These are phyloP conservation scores for Backusella mclennaniae DNA, from an alignment of 192 early-diverging fungal genomes.

Conservation along the genomic window DNA sequence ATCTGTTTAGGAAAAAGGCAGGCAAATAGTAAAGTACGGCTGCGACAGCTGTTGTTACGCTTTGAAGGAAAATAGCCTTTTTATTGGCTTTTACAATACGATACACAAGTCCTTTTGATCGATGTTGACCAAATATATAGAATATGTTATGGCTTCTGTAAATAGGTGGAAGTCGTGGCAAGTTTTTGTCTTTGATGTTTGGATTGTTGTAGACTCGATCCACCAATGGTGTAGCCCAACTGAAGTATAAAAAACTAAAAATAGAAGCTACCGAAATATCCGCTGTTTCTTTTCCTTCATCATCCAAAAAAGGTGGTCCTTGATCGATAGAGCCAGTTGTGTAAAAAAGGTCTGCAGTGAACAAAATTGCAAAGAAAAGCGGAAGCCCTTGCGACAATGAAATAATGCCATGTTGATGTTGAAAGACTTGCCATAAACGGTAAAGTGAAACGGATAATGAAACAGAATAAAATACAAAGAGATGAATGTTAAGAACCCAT, in stretches of 20 bases:
- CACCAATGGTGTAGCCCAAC: conserved; percentile 29
- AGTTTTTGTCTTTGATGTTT: conserved; percentile 21
- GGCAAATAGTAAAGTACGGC: conserved; percentile 35
- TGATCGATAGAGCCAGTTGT: conserved; percentile 26
- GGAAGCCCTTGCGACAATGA: conserved; percentile 3
- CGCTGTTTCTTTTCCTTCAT: conserved; percentile 20
- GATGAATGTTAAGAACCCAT: conserved; percentile 36
- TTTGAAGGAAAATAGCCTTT: conserved; percentile 22
- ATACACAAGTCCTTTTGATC: conserved; percentile 20
- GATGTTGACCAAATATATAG: conserved; percentile 24
- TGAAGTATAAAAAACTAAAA: conserved; percentile 27
- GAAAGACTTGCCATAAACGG: conserved; percentile 1
- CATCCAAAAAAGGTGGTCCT: conserved; percentile 29
- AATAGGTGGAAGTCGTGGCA: conserved; percentile 25
- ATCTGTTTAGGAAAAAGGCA: conserved; percentile 28
- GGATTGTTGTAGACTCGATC: conserved; percentile 4
- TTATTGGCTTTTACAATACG: conserved; percentile 32
- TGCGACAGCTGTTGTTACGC: neutral
- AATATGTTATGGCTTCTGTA: conserved; percentile 32
- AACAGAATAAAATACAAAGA: conserved; percentile 26
- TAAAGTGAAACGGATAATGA: conserved; percentile 15
- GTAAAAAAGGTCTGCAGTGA: conserved; percentile 16
- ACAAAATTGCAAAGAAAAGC: neutral
- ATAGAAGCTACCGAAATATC: conserved; percentile 29
- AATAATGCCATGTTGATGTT: neutral